These are phyloP conservation scores for Neurospora intermedia DNA, from an alignment of 495 filamentous ascomycete genomes.

Conservation along the genomic window DNA sequence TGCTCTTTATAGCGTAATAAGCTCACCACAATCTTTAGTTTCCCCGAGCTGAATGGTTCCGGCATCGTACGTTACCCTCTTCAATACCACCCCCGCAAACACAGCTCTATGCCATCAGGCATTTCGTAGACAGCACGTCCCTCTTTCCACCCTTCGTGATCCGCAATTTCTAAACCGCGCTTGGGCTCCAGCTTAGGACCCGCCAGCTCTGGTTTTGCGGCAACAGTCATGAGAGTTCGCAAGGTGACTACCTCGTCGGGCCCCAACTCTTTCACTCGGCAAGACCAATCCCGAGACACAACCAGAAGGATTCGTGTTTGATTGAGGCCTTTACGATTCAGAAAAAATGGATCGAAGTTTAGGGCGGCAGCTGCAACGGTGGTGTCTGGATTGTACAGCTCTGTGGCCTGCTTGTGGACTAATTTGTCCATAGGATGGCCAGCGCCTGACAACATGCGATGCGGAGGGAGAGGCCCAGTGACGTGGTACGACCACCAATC, in stretches of 20 bases:
- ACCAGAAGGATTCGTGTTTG: neutral
- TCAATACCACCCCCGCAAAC: neutral
- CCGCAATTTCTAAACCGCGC: fast-evolving
- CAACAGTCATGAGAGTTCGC: neutral
- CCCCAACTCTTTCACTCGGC: neutral
- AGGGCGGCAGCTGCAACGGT: neutral
- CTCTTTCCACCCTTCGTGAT: neutral
- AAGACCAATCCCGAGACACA: neutral
- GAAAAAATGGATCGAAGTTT: neutral
- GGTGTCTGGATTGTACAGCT: no score
- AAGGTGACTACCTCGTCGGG: neutral
- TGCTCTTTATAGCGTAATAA: neutral
- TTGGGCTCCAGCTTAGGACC: neutral
- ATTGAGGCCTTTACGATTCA: no score
- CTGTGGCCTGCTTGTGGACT: no score
- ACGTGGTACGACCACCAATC: neutral
- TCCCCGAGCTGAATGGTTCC: neutral
- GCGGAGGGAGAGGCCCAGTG: neutral
- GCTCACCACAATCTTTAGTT: neutral
- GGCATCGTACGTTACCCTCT: neutral
- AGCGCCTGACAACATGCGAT: neutral
- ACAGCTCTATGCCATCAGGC: neutral
- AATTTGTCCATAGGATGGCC: neutral
- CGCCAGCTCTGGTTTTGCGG: neutral
- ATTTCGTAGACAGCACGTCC: neutral